Conservation (phyloP, 805 yeast species). For the Metschnikowia similis region DNA sequence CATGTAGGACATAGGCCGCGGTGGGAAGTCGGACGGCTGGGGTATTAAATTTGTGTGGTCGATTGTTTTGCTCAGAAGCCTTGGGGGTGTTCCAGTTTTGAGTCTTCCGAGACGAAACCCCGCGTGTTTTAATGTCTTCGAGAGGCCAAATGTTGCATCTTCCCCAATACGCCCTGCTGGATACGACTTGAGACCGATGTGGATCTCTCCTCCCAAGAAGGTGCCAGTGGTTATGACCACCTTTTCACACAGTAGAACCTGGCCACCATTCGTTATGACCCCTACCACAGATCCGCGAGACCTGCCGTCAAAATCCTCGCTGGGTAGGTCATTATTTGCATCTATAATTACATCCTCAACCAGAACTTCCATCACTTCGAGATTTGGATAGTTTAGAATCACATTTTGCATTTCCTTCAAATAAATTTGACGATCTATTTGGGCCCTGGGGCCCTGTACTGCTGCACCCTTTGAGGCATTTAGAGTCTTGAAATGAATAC, state of each 20-base stretch:
- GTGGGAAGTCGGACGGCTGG: conserved; percentile 80
- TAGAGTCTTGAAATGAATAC: conserved; percentile 83
- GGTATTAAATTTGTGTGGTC: conserved; percentile 58
- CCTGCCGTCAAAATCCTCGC: conserved; percentile 35
- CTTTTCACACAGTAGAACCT: conserved; percentile 51
- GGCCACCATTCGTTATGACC: conserved; percentile 66
- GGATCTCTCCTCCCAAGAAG: conserved; percentile 90
- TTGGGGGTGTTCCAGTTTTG: conserved; percentile 97
- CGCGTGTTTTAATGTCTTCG: conserved; percentile 67
- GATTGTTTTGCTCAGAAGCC: conserved; percentile 70
- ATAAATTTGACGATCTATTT: conserved; percentile 83
- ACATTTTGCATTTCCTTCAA: conserved; percentile 72
- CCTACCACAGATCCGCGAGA: conserved; percentile 55
- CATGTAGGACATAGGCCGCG: conserved; percentile 85
- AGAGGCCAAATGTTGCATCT: conserved; percentile 83
- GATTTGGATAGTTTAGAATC: conserved; percentile 50
- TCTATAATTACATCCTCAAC: conserved; percentile 82
- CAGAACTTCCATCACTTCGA: conserved; percentile 63
- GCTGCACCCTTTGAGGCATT: conserved; percentile 91
- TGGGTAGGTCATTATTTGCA: conserved; percentile 6
- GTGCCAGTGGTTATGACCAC: conserved; percentile 96
- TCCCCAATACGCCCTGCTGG: conserved; percentile 97
- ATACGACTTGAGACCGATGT: conserved; percentile 71
- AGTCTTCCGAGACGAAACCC: conserved; percentile 85
- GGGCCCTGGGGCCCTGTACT: conserved; percentile 98